Conservation (phyloP, 306 rosid species). For the Prunus davidiana region DNA sequence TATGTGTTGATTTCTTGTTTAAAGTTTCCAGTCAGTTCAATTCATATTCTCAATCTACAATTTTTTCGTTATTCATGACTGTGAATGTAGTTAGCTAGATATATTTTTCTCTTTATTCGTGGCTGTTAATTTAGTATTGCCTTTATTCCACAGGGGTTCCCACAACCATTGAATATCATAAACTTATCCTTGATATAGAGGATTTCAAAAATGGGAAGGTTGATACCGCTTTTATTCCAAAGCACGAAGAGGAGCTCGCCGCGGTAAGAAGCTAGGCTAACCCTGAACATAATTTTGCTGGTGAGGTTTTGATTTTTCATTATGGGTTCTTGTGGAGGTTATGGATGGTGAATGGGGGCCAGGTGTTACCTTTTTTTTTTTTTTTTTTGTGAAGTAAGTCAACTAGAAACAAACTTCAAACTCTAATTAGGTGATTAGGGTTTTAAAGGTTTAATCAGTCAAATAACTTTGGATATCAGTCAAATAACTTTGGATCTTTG, state of each 20-base stretch:
- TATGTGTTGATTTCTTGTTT: not conserved
- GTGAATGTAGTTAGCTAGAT: not conserved
- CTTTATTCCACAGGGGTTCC: slow-evolving; percentile 69
- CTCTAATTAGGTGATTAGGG: not conserved
- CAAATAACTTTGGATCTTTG: too few relatives aligned
- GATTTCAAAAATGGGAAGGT: slow-evolving; percentile 91
- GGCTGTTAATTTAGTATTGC: not conserved
- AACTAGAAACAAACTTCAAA: not conserved
- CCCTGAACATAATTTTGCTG: not conserved
- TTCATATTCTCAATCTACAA: not conserved
- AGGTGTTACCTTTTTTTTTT: not conserved
- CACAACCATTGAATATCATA: slow-evolving; percentile 97
- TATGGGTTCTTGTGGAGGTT: not conserved
- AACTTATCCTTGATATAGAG: slow-evolving; percentile 92
- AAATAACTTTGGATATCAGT: not conserved
- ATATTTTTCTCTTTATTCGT: not conserved
- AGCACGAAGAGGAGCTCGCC: slow-evolving; percentile 80
- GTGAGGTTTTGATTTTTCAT: not conserved
- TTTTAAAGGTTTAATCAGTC: not conserved
- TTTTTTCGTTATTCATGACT: not conserved
- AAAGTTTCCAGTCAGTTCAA: not conserved
- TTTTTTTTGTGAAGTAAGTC: not conserved
- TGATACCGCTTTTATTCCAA: slow-evolving; percentile 94
- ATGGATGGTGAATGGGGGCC: too few relatives aligned
- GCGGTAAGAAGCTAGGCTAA: slow-evolving; percentile 46